Evolutionary conservation across 345 rosid species (phyloP), one percentile per base, ranked within the genome.

Genomic region (Limnanthes douglasii): DNA sequence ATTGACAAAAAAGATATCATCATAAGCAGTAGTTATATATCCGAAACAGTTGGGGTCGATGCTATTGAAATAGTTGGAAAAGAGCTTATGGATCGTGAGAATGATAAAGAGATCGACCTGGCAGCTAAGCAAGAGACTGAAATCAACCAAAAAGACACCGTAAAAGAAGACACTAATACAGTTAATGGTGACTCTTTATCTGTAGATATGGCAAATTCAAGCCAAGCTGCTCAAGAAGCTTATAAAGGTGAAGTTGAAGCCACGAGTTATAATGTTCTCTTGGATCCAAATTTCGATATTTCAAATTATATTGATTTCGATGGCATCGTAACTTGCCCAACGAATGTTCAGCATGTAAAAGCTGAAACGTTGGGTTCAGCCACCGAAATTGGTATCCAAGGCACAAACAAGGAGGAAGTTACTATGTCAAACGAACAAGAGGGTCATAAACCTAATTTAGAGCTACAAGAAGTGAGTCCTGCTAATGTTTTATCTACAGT

Each of bases 231-330:
- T 36, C 50, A 50, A 30, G 54, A 39, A 43, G 45, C 51, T 44
- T 34, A 42, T 33, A 6, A 50, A 51, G 56, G 66, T 59, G 59
- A 51, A 46, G 53, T 54, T 54, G 61, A 34, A 33, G 50, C 43
- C 31, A 13, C 50, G 49, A 49, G 43, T 47, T 46, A 45, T 40
- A 45, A 46, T 42, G 50, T 28, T 64, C 44, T 54, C 59, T 59
- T 46, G 38, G 59, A 45, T 46, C 47, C 54, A 39, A 32, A 37
- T 43, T 43, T 60, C 46, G 53, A 44, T 45, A 45, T 50, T 40
- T 46, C 52, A 45, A 29, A 55, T 50, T 54, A 46, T 54, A 40
- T 64, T 59, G 70, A 59, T 55, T 64, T 57, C 42, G 62, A 50
- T 41, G 53, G 48, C 49, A 23, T 37, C 48, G 44, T 61, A 37